Evolutionary conservation across 169 alveolate species (phyloP).

Genomic region (Theileria parva): DNA sequence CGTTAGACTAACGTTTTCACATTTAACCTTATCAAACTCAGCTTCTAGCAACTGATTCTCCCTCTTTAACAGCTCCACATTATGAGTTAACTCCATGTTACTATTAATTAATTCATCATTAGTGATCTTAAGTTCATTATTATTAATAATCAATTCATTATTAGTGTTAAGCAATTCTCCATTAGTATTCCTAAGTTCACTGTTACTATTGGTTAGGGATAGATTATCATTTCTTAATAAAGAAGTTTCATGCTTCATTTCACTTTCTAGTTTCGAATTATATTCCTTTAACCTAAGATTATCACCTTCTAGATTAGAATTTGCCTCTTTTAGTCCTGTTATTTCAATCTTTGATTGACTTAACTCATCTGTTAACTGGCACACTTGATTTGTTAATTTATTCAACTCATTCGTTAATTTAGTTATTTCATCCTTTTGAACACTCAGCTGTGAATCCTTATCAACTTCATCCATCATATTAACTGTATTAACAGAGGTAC

Average conservation of each 20-base stretch:
- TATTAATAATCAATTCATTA: background rate
- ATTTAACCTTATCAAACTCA: slow-evolving; percentile 13
- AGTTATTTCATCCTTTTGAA: background rate
- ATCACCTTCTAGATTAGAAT: too few species aligned
- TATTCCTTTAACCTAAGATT: too few species aligned
- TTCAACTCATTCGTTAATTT: background rate
- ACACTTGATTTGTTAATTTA: background rate
- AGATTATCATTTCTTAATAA: too few species aligned
- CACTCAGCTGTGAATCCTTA: background rate
- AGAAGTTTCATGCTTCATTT: too few species aligned
- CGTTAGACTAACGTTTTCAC: background rate
- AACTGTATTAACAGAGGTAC: too few species aligned
- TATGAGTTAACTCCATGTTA: background rate
- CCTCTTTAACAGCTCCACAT: background rate
- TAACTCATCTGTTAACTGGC: too few species aligned
- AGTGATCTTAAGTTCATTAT: background rate
- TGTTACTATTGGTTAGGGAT: too few species aligned
- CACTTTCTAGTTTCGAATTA: too few species aligned
- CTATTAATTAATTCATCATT: background rate
- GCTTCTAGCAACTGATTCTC: background rate
- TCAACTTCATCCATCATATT: background rate
- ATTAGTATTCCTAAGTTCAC: too few species aligned
- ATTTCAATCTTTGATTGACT: too few species aligned
- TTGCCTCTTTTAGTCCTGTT: too few species aligned
- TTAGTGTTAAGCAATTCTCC: too few species aligned